phyloP scores from a whole-genome alignment of 129 eudicot genomes.

The Centrapalus pauciflorus region DNA sequence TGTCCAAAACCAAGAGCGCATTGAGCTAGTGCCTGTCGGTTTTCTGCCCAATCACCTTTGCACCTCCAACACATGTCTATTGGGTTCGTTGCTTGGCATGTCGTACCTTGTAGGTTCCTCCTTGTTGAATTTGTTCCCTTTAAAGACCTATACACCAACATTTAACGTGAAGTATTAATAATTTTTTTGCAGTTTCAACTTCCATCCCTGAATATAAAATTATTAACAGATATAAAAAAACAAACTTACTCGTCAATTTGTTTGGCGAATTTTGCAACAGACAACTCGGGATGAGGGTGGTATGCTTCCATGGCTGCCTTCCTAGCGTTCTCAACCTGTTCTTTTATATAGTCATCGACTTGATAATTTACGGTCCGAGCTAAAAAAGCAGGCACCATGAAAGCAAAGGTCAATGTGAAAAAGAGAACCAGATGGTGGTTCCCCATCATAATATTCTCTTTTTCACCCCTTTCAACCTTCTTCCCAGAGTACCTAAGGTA shows the following conservation, averaged over 20 bases:
- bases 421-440: background rate
- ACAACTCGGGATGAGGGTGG: slow-evolving; percentile 22
- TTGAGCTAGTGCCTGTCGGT: slow-evolving; percentile 53
- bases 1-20: slow-evolving; percentile 55
- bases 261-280: slow-evolving; percentile 13
- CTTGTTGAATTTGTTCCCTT: slow-evolving; percentile 21
- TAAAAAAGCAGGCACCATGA: background rate
- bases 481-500: background rate
- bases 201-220: too few relatives aligned
- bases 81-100: slow-evolving; percentile 46
- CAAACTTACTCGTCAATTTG: slow-evolving; percentile 29
- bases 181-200: too few relatives aligned
- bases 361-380: background rate
- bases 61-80: slow-evolving; percentile 78
- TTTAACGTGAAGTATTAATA: too few relatives aligned
- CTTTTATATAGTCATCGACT: slow-evolving; percentile 15
- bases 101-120: slow-evolving; percentile 28
- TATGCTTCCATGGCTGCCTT: slow-evolving; percentile 16
- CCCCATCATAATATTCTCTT: background rate
- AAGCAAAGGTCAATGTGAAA: slow-evolving; percentile 17
- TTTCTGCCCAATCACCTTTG: slow-evolving; percentile 38
- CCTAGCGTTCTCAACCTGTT: slow-evolving; percentile 13
- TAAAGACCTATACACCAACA: slow-evolving; percentile 15
- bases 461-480: background rate
- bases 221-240: background rate